Evolutionary conservation across 371 early-diverging fungal species (phyloP).

Genomic region (Zopfochytrium polystomum): DNA sequence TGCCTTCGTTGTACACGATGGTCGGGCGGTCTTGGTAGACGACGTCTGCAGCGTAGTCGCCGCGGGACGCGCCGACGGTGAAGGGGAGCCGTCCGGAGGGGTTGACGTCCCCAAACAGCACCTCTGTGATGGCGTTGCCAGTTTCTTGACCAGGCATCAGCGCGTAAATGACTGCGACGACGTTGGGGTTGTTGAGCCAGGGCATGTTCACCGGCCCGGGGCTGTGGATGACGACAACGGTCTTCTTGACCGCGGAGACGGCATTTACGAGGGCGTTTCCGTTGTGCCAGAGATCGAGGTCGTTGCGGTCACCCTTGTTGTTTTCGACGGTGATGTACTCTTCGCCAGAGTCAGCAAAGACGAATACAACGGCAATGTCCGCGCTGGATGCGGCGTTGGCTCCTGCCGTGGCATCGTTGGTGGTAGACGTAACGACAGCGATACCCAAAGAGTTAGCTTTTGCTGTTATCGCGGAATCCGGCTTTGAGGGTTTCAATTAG

Average conservation of each 20-base stretch:
- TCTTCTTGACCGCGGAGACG: constrained; percentile 51
- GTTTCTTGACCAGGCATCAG: no score
- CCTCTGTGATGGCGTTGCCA: no score
- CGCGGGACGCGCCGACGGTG: constrained; percentile 53
- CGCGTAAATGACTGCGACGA: constrained; percentile 55
- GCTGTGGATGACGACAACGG: constrained; percentile 58
- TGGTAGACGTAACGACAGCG: constrained; percentile 29
- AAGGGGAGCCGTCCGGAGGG: constrained; percentile 64
- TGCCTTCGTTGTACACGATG: constrained; percentile 55
- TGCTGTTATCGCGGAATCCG: no score
- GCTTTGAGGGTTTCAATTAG: constrained; percentile 3
- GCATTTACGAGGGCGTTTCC: constrained; percentile 47
- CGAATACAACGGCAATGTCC: constrained; percentile 60
- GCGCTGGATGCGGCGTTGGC: constrained; percentile 43
- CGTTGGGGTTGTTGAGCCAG: constrained; percentile 56
- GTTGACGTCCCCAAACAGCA: constrained; percentile 62
- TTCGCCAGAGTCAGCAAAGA: constrained; percentile 59
- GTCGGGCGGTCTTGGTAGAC: constrained; percentile 27
- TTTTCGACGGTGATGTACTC: constrained; percentile 46
- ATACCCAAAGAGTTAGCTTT: no score
- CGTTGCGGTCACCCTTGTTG: no score
- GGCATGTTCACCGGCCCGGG: constrained; percentile 59
- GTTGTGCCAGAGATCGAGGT: constrained; percentile 58
- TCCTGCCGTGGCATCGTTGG: constrained; percentile 43
- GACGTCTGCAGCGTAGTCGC: constrained; percentile 40